Evolutionary conservation across 352 stramenopile species (phyloP).

Genomic region (Phytophthora colocasiae): DNA sequence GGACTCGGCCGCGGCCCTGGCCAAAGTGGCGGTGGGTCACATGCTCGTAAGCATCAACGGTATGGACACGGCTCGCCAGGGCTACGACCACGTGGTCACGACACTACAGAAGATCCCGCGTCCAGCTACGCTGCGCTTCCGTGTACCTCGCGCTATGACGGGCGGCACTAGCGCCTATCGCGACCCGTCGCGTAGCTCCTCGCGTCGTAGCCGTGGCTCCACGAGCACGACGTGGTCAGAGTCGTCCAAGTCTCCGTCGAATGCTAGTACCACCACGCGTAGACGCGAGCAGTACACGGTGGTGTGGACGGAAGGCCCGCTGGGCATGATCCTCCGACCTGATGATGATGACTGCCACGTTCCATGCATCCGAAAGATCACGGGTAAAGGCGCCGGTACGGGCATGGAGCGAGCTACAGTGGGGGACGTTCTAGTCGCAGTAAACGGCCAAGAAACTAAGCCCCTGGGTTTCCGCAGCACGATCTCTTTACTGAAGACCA

Average conservation of each 20-base stretch:
- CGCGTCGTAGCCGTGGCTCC: slow-evolving; percentile 42
- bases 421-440: slow-evolving; percentile 81
- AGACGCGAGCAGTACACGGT: slow-evolving; percentile 88
- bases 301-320: slow-evolving; percentile 84
- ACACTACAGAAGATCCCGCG: slow-evolving; percentile 86
- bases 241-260: slow-evolving; percentile 36
- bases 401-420: slow-evolving; percentile 85
- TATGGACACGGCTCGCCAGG: slow-evolving; percentile 85
- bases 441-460: slow-evolving; percentile 89
- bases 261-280: slow-evolving; percentile 26
- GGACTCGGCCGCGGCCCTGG: slow-evolving; percentile 81
- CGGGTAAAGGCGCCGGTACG: slow-evolving; percentile 81
- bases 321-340: slow-evolving; percentile 88
- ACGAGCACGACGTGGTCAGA: slow-evolving; percentile 59
- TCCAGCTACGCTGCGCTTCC: slow-evolving; percentile 83
- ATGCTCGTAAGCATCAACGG: slow-evolving; percentile 92
- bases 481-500: slow-evolving; percentile 87
- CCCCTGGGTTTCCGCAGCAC: slow-evolving; percentile 83
- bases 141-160: slow-evolving; percentile 66
- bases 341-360: slow-evolving; percentile 90
- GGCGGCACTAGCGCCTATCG: slow-evolving; percentile 30
- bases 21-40: slow-evolving; percentile 84
- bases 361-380: slow-evolving; percentile 89
- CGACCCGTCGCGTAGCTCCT: slow-evolving; percentile 39
- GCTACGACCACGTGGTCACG: slow-evolving; percentile 85